phyloP scores from a whole-genome alignment of 176 grass and related monocot genomes.

The Neostapfia colusana region DNA sequence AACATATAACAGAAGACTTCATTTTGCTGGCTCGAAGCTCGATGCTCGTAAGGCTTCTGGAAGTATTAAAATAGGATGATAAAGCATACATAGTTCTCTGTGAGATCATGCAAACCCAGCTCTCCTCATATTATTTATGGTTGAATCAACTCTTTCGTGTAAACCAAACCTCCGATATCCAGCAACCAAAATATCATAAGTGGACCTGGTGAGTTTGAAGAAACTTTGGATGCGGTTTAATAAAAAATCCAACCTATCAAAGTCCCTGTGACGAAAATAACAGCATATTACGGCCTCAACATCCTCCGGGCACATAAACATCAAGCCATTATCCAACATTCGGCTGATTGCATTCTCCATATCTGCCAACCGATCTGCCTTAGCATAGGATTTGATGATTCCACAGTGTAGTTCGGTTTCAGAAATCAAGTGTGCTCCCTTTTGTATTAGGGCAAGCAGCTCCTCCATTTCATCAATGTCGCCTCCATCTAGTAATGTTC shows the following conservation, averaged over 20 bases:
- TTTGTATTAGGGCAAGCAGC: slow-evolving; percentile 38
- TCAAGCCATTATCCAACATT: slow-evolving; percentile 46
- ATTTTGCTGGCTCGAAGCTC: not conserved
- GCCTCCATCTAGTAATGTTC: slow-evolving; percentile 33
- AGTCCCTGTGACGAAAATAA: slow-evolving; percentile 53
- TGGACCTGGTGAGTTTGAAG: slow-evolving; percentile 48
- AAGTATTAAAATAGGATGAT: not conserved
- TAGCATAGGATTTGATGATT: slow-evolving; percentile 53
- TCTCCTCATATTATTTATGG: slow-evolving; percentile 43
- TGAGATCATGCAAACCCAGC: slow-evolving; percentile 42
- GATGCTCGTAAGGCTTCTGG: not conserved
- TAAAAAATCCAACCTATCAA: slow-evolving; percentile 53
- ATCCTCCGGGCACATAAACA: slow-evolving; percentile 43
- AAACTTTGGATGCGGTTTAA: slow-evolving; percentile 41
- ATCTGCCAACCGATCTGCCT: slow-evolving; percentile 39
- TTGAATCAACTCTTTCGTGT: slow-evolving; percentile 37
- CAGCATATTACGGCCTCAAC: slow-evolving; percentile 49
- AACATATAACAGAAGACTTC: not conserved
- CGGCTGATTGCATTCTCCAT: slow-evolving; percentile 45
- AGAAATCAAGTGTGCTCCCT: slow-evolving; percentile 10
- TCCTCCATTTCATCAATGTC: slow-evolving; percentile 45
- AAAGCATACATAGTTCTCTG: not conserved
- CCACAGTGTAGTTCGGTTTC: slow-evolving; percentile 44
- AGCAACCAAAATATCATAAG: slow-evolving; percentile 60
- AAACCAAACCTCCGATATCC: slow-evolving; percentile 56